Percentiles rank a stretch among this genome's conserved stretches.
Conservation (phyloP, 2,329 filamentous ascomycete species). For the Colletotrichum musicola region DNA sequence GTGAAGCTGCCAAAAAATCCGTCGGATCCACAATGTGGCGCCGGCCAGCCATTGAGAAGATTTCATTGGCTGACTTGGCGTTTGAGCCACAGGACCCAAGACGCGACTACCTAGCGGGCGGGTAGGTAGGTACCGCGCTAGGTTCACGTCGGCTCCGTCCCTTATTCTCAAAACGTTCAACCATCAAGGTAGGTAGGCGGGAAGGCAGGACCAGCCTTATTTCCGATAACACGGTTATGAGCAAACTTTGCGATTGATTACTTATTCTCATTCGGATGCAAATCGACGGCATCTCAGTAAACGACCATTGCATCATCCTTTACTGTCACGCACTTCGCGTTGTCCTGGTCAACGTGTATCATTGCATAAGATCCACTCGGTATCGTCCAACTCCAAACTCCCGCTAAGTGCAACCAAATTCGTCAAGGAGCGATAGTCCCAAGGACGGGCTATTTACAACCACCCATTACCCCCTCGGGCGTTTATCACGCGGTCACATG, state of each 20-base stretch:
- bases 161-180: no score
- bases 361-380: not conserved
- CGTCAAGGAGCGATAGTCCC: constrained; percentile 5
- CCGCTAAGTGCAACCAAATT: constrained; percentile 25
- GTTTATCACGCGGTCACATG: no score
- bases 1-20: constrained; percentile 36
- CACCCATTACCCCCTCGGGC: not conserved
- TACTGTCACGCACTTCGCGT: not conserved
- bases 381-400: constrained; percentile 35
- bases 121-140: no score
- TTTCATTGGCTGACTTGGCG: constrained; percentile 8
- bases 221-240: not conserved
- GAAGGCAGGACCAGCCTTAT: no score
- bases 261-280: not conserved
- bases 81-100: constrained; percentile 33
- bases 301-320: not conserved
- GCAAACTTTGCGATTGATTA: not conserved
- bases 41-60: constrained; percentile 19
- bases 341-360: not conserved
- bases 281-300: not conserved
- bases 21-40: constrained; percentile 29
- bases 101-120: constrained; percentile 20
- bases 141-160: no score
- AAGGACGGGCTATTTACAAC: not conserved
- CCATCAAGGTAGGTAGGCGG: no score